A percentile compares a stretch with the other conserved stretches of the same genome.
These are phyloP conservation scores for Hemisphaericaspora xylofermentans DNA, from an alignment of 1,139 yeast genomes.

Conservation along the genomic window DNA sequence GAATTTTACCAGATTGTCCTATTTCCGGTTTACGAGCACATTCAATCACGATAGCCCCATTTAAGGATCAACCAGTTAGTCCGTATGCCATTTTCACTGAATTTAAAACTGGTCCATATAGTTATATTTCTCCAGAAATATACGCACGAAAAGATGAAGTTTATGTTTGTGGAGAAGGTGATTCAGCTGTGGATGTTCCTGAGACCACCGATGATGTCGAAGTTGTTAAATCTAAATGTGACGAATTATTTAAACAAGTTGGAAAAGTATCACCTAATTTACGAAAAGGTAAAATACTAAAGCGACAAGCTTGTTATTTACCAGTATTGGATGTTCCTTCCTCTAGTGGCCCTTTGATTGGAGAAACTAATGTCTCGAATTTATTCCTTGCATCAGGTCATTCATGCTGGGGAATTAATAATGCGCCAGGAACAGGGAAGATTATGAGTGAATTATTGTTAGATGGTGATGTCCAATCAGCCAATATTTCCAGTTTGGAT, in stretches of 20 bases:
- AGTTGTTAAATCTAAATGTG: constrained; percentile 85
- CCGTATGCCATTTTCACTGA: constrained; percentile 96
- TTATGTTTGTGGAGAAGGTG: constrained; percentile 97
- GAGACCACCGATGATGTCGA: constrained; percentile 93
- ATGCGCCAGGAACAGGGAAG: constrained; percentile 96
- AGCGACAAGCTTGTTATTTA: constrained; percentile 91
- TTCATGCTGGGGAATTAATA: constrained; percentile 98
- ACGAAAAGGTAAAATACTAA: constrained; percentile 71
- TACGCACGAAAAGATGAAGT: constrained; percentile 96
- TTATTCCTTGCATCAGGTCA: constrained; percentile 88
- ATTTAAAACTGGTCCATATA: constrained; percentile 61
- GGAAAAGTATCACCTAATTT: constrained; percentile 74
- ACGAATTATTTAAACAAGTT: constrained; percentile 79
- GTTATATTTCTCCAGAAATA: constrained; percentile 85
- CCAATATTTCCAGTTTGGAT: constrained; percentile 77
- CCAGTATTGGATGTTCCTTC: constrained; percentile 94
- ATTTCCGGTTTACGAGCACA: constrained; percentile 92
- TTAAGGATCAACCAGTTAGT: constrained; percentile 64
- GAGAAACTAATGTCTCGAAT: constrained; percentile 83
- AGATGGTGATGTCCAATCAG: constrained; percentile 80
- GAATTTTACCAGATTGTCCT: constrained; percentile 86
- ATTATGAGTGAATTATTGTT: constrained; percentile 82
- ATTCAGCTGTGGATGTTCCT: constrained; percentile 84
- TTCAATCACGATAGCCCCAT: constrained; percentile 87
- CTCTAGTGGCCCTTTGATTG: constrained; percentile 89